Evolutionary conservation across 2,329 filamentous ascomycete genomes (phyloP).

Genomic region (Lizonia empirigonia): DNA sequence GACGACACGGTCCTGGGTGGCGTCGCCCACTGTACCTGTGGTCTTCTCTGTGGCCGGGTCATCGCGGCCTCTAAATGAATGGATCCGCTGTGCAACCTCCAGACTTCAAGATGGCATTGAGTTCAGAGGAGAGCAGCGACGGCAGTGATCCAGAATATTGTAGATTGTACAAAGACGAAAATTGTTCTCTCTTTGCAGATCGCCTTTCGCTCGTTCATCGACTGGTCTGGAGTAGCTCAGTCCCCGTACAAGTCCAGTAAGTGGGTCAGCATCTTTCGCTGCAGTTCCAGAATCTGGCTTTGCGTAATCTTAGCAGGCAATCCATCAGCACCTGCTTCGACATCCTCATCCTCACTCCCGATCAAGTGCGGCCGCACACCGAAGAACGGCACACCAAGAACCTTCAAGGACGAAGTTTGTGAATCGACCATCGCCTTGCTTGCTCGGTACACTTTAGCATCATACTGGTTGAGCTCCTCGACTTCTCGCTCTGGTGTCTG

Average conservation of each 20-base stretch:
- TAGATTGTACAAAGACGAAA: background rate
- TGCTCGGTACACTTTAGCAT: conserved; percentile 67
- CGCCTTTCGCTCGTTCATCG: too few species aligned
- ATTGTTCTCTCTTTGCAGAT: background rate
- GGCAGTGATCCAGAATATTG: background rate
- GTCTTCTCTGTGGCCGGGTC: background rate
- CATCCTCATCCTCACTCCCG: conserved; percentile 27
- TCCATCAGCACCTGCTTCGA: conserved; percentile 1
- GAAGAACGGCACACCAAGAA: conserved; percentile 52
- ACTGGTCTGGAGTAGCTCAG: background rate
- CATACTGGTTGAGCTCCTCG: conserved; percentile 63
- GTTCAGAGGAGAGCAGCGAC: too few species aligned
- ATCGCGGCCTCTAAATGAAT: too few species aligned
- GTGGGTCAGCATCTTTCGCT: conserved; percentile 46
- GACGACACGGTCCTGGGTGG: background rate
- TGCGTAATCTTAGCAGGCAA: conserved; percentile 31
- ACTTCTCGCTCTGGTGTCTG: conserved; percentile 56
- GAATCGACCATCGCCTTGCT: conserved; percentile 64
- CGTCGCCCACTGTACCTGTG: background rate
- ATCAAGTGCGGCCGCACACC: conserved; percentile 35
- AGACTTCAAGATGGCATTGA: too few species aligned
- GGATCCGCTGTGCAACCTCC: too few species aligned
- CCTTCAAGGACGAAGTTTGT: conserved; percentile 61
- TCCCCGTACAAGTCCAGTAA: conserved; percentile 41
- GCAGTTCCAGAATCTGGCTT: conserved; percentile 36